Evolutionary conservation across 305 asterid species (phyloP).

Genomic region (Andrographis paniculata): DNA sequence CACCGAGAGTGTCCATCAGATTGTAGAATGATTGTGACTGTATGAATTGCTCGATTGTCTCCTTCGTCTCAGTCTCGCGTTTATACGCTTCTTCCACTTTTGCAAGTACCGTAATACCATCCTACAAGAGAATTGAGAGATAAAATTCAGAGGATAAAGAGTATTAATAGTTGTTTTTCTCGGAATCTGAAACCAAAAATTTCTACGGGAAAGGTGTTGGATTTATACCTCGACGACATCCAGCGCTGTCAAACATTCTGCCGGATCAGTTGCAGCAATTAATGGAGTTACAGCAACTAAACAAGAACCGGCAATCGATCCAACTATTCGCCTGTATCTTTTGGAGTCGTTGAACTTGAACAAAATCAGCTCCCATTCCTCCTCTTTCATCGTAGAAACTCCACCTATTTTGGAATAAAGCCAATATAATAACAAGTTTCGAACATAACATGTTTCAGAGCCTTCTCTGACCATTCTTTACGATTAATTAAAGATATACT

Average conservation of each 20-base stretch:
- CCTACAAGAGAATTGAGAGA: constrained; percentile 39
- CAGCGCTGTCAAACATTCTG: constrained; percentile 66
- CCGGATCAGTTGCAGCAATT: constrained; percentile 64
- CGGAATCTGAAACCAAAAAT: too few species aligned
- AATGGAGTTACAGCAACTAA: constrained; percentile 68
- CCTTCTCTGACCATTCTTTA: not conserved
- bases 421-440: constrained; percentile 5
- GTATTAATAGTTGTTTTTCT: too few species aligned
- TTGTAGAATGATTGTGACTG: constrained; percentile 37
- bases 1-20: constrained; percentile 63
- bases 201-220: not conserved
- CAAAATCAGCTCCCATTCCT: constrained; percentile 63
- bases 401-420: constrained; percentile 12
- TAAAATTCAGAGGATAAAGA: too few species aligned
- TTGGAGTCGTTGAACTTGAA: constrained; percentile 63
- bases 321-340: constrained; percentile 73
- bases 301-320: constrained; percentile 83
- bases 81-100: constrained; percentile 83
- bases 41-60: constrained; percentile 44
- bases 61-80: constrained; percentile 65
- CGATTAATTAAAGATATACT: not conserved
- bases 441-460: not conserved
- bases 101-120: constrained; percentile 56
- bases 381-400: constrained; percentile 28
- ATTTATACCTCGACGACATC: constrained; percentile 63